These are phyloP conservation scores for Cercospora beticola DNA, from an alignment of 2,329 filamentous ascomycete genomes.

Conservation along the genomic window DNA sequence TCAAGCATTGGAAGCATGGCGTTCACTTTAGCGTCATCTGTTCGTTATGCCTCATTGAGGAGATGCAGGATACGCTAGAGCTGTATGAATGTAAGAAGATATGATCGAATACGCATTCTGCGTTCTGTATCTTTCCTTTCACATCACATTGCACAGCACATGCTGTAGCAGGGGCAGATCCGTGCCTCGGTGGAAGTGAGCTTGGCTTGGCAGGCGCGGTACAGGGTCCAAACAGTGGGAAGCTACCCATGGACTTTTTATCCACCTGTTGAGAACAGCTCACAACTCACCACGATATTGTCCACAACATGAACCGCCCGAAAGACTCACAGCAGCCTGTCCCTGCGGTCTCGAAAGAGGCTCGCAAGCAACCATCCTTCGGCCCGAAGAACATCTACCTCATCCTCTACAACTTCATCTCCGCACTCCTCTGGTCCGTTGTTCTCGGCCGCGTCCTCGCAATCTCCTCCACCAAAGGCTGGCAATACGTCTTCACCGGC, in stretches of 20 bases:
- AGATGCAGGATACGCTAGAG: neutral
- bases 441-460: conserved; percentile 70
- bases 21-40: neutral
- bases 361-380: conserved; percentile 32
- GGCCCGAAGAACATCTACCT: conserved; percentile 59
- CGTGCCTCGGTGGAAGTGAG: neutral
- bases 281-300: neutral
- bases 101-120: neutral
- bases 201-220: conserved; percentile 5
- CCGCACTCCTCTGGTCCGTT: conserved; percentile 72
- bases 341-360: neutral
- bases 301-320: conserved; percentile 29
- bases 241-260: neutral
- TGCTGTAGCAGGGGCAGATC: neutral
- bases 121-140: neutral
- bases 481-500: conserved; percentile 59
- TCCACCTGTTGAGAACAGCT: neutral
- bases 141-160: neutral
- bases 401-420: conserved; percentile 79
- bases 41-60: neutral
- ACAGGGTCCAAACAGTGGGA: neutral
- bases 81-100: neutral
- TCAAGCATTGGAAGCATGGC: neutral
- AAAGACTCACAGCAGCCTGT: conserved; percentile 30
- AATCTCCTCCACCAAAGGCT: conserved; percentile 46